phyloP scores from a whole-genome alignment of 805 yeast species.

The Hagleromyces aurorensis region DNA sequence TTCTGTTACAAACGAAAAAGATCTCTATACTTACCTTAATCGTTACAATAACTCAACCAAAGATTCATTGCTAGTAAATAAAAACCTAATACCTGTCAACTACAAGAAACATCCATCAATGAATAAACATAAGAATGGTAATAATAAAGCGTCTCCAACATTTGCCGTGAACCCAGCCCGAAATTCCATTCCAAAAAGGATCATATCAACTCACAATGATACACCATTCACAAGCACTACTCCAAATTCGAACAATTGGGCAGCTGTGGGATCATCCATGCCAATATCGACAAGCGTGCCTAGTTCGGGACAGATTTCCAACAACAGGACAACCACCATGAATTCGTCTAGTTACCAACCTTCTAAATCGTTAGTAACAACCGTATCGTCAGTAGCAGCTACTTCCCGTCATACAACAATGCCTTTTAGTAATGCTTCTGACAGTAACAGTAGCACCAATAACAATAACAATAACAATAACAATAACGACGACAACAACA shows the following conservation, averaged over 20 bases:
- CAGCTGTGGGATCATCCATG: conserved; percentile 6
- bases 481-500: conserved; percentile 2
- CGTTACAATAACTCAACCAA: conserved; percentile 34
- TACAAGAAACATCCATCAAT: conserved; percentile 66
- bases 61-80: conserved; percentile 30
- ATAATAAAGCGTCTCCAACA: conserved; percentile 21
- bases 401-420: conserved; percentile 2
- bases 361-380: too few species aligned
- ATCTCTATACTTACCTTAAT: conserved; percentile 61
- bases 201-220: conserved; percentile 29
- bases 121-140: conserved; percentile 25
- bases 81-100: conserved; percentile 55
- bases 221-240: conserved; percentile 26
- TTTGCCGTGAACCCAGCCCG: conserved; percentile 26
- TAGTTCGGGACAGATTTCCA: too few species aligned
- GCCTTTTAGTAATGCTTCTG: too few species aligned
- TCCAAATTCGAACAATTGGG: too few species aligned
- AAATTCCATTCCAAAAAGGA: conserved; percentile 28
- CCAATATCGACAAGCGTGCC: too few species aligned
- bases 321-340: too few species aligned
- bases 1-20: conserved; percentile 75
- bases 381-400: conserved; percentile 4
- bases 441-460: conserved; percentile 2
- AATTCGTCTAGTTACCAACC: too few species aligned
- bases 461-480: conserved; percentile 3